Conservation (phyloP, 805 yeast species). For the Lipomyces orientalis region DNA sequence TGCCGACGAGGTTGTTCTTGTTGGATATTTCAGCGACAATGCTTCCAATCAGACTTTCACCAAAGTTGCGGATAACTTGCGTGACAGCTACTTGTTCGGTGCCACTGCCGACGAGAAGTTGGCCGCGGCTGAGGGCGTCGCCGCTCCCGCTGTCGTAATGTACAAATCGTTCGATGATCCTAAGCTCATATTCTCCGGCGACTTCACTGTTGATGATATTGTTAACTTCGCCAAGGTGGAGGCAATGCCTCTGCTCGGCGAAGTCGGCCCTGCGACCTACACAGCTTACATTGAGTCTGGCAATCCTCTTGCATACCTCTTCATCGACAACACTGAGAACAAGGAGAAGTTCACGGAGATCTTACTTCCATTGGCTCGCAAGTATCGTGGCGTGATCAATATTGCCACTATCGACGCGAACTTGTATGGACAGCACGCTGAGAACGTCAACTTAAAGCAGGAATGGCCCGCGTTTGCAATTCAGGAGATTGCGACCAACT, state of each 20-base stretch:
- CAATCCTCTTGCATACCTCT: conserved; percentile 85
- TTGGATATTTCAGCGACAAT: conserved; percentile 61
- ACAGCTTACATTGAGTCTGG: conserved; percentile 71
- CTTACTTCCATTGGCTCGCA: conserved; percentile 70
- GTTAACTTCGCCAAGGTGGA: conserved; percentile 61
- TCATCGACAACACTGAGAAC: conserved; percentile 74
- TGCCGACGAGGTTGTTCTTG: conserved; percentile 50
- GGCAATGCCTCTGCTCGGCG: conserved; percentile 84
- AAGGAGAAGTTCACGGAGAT: conserved; percentile 59
- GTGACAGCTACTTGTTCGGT: conserved; percentile 69
- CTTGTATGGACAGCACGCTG: conserved; percentile 84
- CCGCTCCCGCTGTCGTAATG: conserved; percentile 56
- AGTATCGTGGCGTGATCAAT: conserved; percentile 77
- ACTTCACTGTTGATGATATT: conserved; percentile 49
- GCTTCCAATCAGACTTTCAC: conserved; percentile 63
- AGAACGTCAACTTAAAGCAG: conserved; percentile 79
- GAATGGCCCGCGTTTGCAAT: conserved; percentile 89
- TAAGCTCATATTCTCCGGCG: conserved; percentile 42
- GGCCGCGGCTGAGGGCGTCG: conserved; percentile 50
- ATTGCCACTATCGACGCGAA: conserved; percentile 88
- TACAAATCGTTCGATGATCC: conserved; percentile 46
- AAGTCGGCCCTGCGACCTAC: conserved; percentile 81
- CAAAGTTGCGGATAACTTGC: conserved; percentile 64
- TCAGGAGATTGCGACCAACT: conserved; percentile 70
- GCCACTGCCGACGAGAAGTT: conserved; percentile 51